Conservation (phyloP, 495 filamentous ascomycete species). For the Xanthoparmelia taractica region DNA sequence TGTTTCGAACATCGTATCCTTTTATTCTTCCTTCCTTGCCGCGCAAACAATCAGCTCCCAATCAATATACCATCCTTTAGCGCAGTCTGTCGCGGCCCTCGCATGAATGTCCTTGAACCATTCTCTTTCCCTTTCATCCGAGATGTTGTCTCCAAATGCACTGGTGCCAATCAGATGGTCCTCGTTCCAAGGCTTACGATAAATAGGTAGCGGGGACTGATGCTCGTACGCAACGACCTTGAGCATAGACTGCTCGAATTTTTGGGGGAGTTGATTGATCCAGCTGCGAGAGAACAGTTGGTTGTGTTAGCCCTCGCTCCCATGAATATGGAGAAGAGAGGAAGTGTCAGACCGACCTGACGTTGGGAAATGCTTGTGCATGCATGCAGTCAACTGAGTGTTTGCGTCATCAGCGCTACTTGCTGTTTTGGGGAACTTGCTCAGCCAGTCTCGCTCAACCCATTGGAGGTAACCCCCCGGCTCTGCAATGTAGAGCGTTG, state of each 20-base stretch:
- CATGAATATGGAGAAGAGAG: too few species aligned
- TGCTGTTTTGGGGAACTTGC: conserved; percentile 11
- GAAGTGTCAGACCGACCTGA: too few species aligned
- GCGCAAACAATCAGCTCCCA: conserved; percentile 17
- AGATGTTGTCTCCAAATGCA: conserved; percentile 4
- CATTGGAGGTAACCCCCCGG: conserved; percentile 18
- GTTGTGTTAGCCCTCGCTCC: not conserved
- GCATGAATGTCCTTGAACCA: conserved; percentile 8
- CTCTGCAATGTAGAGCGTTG: too few species aligned
- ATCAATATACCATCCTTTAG: conserved; percentile 15
- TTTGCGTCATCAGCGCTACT: conserved; percentile 2
- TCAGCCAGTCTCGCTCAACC: conserved; percentile 17
- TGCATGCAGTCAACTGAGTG: conserved; percentile 12
- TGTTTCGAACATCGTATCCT: too few species aligned
- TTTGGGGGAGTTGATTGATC: conserved; percentile 9
- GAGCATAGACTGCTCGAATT: conserved; percentile 9
- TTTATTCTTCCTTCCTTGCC: too few species aligned
- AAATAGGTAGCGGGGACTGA: conserved; percentile 8
- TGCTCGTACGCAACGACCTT: conserved; percentile 3
- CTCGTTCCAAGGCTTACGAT: conserved; percentile 20
- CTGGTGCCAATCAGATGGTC: conserved; percentile 7
- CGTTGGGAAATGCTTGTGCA: not conserved
- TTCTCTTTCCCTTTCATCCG: not conserved
- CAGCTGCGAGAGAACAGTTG: not conserved
- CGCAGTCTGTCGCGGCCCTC: not conserved